A percentile compares a stretch with the other conserved stretches of the same genome.
These are phyloP conservation scores for Datura wrightii DNA, from an alignment of 257 asterid genomes.

Conservation along the genomic window DNA sequence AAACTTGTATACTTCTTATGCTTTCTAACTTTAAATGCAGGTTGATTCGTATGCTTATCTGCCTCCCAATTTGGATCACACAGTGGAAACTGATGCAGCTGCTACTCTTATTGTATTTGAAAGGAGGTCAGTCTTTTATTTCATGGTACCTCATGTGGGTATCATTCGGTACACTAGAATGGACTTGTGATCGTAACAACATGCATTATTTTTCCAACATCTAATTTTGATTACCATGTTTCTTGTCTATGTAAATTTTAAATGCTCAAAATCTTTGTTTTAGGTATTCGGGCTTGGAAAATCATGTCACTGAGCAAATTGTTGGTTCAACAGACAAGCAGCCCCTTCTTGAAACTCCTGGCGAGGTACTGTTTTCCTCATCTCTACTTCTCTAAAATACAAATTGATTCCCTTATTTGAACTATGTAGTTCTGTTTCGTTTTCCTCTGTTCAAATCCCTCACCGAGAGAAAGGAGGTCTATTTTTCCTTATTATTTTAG, in stretches of 20 bases:
- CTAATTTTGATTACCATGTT: slow-evolving; percentile 20
- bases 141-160: slow-evolving; percentile 22
- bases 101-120: slow-evolving; percentile 77
- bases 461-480: background rate
- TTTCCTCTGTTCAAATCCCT: background rate
- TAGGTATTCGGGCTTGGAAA: slow-evolving; percentile 73
- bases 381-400: background rate
- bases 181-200: background rate
- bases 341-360: slow-evolving; percentile 89
- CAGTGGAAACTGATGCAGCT: slow-evolving; percentile 61
- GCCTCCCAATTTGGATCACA: slow-evolving; percentile 75
- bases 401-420: background rate
- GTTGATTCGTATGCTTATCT: slow-evolving; percentile 93
- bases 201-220: slow-evolving; percentile 1
- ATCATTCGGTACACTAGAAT: background rate
- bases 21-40: slow-evolving; percentile 49
- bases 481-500: background rate
- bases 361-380: slow-evolving; percentile 64
- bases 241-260: slow-evolving; percentile 13
- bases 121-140: slow-evolving; percentile 66
- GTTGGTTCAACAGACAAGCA: slow-evolving; percentile 77
- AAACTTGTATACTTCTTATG: slow-evolving; percentile 18
- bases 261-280: slow-evolving; percentile 31
- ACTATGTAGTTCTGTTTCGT: background rate
- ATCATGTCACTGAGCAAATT: slow-evolving; percentile 54